phyloP scores from a whole-genome alignment of 2,329 filamentous ascomycete species.

The Chaetomiaceae sp. region DNA sequence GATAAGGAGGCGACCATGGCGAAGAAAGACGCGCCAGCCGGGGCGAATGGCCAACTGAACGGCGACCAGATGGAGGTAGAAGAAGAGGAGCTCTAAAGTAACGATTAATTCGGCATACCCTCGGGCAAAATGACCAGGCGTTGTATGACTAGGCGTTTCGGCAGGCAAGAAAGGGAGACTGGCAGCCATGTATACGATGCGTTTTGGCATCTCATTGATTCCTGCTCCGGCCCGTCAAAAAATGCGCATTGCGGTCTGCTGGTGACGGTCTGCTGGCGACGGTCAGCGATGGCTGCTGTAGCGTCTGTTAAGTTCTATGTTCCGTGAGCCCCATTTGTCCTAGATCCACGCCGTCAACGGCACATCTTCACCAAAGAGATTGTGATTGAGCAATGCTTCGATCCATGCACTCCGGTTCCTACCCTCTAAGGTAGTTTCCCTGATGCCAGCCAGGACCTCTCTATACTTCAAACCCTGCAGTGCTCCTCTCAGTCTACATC shows the following conservation, averaged over 20 bases:
- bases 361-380: background rate
- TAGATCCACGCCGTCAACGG: background rate
- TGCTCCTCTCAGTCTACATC: background rate
- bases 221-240: background rate
- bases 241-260: background rate
- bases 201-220: slow-evolving; percentile 2
- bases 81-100: slow-evolving; percentile 41
- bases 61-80: slow-evolving; percentile 67
- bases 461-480: background rate
- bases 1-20: slow-evolving; percentile 97
- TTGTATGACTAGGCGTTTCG: slow-evolving; percentile 28
- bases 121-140: slow-evolving; percentile 20
- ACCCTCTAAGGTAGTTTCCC: no score
- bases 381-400: background rate
- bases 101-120: slow-evolving; percentile 11
- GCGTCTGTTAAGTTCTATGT: background rate
- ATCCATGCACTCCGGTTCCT: no score
- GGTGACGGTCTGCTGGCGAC: background rate
- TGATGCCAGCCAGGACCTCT: background rate
- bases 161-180: slow-evolving; percentile 22
- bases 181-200: slow-evolving; percentile 18
- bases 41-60: slow-evolving; percentile 47
- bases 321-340: background rate
- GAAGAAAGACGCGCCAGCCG: slow-evolving; percentile 54
- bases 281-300: background rate